Base-by-base conservation (phyloP, 306 rosid genomes). In the Datisca glomerata region DNA sequence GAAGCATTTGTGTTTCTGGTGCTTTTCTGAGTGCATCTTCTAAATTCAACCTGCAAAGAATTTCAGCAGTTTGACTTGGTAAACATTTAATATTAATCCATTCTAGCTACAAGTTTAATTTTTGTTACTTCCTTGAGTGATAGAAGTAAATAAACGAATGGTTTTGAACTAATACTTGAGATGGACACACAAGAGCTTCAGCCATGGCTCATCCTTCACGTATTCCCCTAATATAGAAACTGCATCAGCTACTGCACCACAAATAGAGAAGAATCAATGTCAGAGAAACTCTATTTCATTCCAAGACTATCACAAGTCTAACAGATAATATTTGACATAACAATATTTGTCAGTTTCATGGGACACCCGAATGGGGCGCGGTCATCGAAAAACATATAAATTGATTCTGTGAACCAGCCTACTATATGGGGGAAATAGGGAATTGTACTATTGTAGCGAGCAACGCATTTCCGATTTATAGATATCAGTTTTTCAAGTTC, bases 161-260 rank as follows among this genome's bases (percentile, higher is more conserved):
- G 21, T 43, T 38, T 24, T 24, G 39, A 53, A 31, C 51, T 19
- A 54, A 63, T 83, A 89, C 95, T 82, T 79, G 40, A 83, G 68
- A 58, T 56, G 81, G 61, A 48, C 44, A 56, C 93, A 83, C 69
- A 83, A 45, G 37, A 42, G 78, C 70, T 69, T 65, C 84, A 89
- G 56, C 95, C 93, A 89, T 33, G 93, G 84, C 16, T 83, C 73
- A 63, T 83, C 81, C 60, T 72, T 83, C 60, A 89, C 41, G 56
- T 89, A 89, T 50, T 89, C 98, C 53, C 91, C 79, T 61, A 89
- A 50, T 55, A 89, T 72, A 20, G 93, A 89, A 63, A 80, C 86
- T 1, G 93, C 93, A 45, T 74, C 95, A 13, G 63, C 59, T 72
- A 77, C 98, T 84, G 84, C 78, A 70, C 51, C 71, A 60, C 51